phyloP scores from a whole-genome alignment of 345 rosid genomes.

The Lepidium africanum region DNA sequence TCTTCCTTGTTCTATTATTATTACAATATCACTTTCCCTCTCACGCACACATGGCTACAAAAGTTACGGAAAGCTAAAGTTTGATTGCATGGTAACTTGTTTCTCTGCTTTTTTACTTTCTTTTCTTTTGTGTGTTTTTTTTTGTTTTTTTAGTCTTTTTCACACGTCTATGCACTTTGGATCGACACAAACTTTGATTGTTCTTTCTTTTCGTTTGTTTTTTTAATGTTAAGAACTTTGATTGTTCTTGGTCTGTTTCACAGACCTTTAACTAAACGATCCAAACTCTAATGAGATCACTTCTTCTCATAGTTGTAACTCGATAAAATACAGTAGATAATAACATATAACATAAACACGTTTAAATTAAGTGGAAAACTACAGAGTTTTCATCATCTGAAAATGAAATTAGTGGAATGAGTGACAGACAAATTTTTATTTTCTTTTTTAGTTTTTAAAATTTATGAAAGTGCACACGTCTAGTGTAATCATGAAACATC shows the following conservation, averaged over 20 bases:
- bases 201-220: too few species aligned
- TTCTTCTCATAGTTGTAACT: too few species aligned
- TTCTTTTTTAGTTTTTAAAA: neutral
- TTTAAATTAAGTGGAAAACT: neutral
- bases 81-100: conserved; percentile 27
- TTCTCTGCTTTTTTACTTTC: neutral
- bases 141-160: neutral
- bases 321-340: too few species aligned
- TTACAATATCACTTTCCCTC: neutral
- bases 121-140: neutral
- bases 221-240: too few species aligned
- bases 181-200: neutral
- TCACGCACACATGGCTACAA: conserved; percentile 23
- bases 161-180: neutral
- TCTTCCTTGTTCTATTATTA: conserved; percentile 1
- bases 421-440: neutral
- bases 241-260: neutral
- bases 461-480: conserved; percentile 7
- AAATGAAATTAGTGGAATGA: neutral
- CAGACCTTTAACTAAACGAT: neutral
- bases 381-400: conserved; percentile 1
- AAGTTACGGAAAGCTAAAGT: conserved; percentile 14
- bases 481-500: conserved; percentile 24
- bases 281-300: too few species aligned
- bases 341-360: neutral